Evolutionary conservation across 495 filamentous ascomycete species (phyloP).

Genomic region (Daldinia childiae): DNA sequence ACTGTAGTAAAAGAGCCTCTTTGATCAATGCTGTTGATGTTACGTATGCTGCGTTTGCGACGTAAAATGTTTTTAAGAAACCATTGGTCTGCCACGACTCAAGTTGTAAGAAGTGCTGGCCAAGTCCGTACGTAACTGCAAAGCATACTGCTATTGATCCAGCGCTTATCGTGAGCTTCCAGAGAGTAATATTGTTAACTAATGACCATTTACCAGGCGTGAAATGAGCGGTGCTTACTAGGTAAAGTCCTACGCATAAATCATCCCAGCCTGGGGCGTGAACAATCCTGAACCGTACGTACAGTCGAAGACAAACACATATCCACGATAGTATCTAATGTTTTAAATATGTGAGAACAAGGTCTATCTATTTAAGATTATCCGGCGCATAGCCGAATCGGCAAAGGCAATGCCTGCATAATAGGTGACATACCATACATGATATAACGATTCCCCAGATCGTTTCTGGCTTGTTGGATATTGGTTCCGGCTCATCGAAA

Average conservation of each 20-base stretch:
- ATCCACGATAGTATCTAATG: conserved; percentile 41
- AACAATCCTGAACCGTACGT: conserved; percentile 39
- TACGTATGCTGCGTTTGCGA: conserved; percentile 45
- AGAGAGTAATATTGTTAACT: conserved; percentile 7
- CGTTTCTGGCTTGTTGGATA: conserved; percentile 35
- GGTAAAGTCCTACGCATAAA: conserved; percentile 45
- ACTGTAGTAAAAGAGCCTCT: conserved; percentile 49
- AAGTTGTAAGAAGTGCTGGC: conserved; percentile 40
- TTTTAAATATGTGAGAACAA: conserved; percentile 8
- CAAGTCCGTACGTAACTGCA: conserved; percentile 37
- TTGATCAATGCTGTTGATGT: conserved; percentile 49
- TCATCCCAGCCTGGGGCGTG: conserved; percentile 48
- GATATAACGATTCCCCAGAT: conserved; percentile 44
- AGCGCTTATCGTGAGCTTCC: conserved; percentile 35
- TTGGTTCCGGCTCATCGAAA: conserved; percentile 40
- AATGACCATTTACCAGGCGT: not conserved
- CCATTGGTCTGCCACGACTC: conserved; percentile 22
- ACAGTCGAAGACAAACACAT: conserved; percentile 45
- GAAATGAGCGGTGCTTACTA: conserved; percentile 30
- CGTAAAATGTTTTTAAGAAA: conserved; percentile 44
- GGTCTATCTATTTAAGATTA: not conserved
- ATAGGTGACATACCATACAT: conserved; percentile 34
- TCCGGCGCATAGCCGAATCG: not conserved
- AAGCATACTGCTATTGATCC: conserved; percentile 41
- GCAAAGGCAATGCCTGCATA: not conserved